Percentiles rank a stretch among this genome's conserved stretches.
phyloP scores from a whole-genome alignment of 805 yeast genomes.

The Starmerella sp. region DNA sequence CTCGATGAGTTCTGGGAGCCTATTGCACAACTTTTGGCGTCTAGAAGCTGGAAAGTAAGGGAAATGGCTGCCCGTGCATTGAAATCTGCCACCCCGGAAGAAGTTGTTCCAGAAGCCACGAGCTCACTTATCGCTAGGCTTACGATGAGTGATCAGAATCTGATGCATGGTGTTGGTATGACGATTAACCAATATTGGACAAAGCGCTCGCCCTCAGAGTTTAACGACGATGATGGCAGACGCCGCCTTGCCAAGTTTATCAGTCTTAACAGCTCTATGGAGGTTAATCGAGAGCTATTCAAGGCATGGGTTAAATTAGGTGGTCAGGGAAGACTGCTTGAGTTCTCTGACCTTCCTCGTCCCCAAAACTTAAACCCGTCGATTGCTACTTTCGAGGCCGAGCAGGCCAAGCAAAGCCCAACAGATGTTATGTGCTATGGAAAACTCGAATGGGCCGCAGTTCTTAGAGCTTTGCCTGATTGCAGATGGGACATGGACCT shows the following conservation, averaged over 20 bases:
- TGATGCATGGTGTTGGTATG: constrained; percentile 43
- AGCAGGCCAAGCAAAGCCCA: constrained; percentile 1
- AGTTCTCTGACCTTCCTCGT: constrained; percentile 4
- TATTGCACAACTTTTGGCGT: constrained; percentile 39
- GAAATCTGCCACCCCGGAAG: constrained; percentile 35
- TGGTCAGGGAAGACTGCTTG: constrained; percentile 2
- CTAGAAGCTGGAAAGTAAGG: constrained; percentile 67
- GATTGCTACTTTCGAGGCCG: constrained; percentile 16
- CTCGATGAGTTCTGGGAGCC: constrained; percentile 42
- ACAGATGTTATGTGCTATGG: background rate
- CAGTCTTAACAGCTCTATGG: constrained; percentile 10
- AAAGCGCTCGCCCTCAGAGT: background rate
- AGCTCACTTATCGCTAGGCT: constrained; percentile 21
- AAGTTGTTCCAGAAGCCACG: constrained; percentile 27
- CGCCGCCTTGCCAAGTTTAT: constrained; percentile 1
- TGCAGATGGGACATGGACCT: constrained; percentile 7
- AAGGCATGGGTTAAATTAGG: constrained; percentile 2
- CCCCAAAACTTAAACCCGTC: constrained; percentile 14
- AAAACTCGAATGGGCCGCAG: constrained; percentile 8
- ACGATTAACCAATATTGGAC: background rate
- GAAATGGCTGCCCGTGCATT: constrained; percentile 74
- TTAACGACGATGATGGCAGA: background rate
- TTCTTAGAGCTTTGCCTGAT: constrained; percentile 7
- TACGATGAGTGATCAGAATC: constrained; percentile 31
- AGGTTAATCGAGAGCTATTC: constrained; percentile 14